Evolutionary conservation across 371 early-diverging fungal genomes (phyloP).

Genomic region (Mucor racemosus): DNA sequence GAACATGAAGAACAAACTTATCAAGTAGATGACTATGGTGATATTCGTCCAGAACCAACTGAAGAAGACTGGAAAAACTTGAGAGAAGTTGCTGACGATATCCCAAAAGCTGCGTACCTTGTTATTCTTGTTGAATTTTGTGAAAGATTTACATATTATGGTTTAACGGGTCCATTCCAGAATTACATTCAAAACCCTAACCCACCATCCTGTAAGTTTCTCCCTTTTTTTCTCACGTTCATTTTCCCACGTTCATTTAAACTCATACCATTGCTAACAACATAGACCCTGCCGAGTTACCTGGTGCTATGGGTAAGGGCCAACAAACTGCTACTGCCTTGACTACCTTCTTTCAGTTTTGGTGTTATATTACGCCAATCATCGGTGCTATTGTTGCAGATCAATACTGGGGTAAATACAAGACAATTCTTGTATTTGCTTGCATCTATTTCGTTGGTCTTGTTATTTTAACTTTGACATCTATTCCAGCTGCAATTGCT

Average conservation of each 20-base stretch:
- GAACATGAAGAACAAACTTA: conserved; percentile 34
- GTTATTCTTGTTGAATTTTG: conserved; percentile 77
- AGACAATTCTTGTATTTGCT: conserved; percentile 75
- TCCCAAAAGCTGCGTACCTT: conserved; percentile 62
- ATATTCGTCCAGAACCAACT: conserved; percentile 43
- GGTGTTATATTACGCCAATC: conserved; percentile 81
- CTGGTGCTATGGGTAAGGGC: conserved; percentile 54
- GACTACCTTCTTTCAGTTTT: conserved; percentile 78
- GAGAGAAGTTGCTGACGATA: conserved; percentile 55
- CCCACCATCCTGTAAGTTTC: conserved; percentile 41
- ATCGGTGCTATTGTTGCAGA: conserved; percentile 85
- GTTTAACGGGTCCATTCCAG: conserved; percentile 69
- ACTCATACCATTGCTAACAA: conserved; percentile 1
- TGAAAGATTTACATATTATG: conserved; percentile 81
- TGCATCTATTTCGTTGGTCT: conserved; percentile 74
- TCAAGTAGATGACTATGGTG: conserved; percentile 4
- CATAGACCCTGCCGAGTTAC: conserved; percentile 46
- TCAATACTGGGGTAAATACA: conserved; percentile 83
- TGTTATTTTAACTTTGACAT: conserved; percentile 63
- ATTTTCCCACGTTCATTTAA: conserved; percentile 1
- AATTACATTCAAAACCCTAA: conserved; percentile 61
- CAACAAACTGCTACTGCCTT: conserved; percentile 67
- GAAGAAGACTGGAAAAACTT: conserved; percentile 50
- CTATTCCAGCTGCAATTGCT: conserved; percentile 60
- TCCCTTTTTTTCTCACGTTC: background rate